A percentile compares a stretch with the other conserved stretches of the same genome.
These are phyloP conservation scores for Linnemannia zychae DNA, from an alignment of 192 early-diverging fungal genomes.

Conservation along the genomic window DNA sequence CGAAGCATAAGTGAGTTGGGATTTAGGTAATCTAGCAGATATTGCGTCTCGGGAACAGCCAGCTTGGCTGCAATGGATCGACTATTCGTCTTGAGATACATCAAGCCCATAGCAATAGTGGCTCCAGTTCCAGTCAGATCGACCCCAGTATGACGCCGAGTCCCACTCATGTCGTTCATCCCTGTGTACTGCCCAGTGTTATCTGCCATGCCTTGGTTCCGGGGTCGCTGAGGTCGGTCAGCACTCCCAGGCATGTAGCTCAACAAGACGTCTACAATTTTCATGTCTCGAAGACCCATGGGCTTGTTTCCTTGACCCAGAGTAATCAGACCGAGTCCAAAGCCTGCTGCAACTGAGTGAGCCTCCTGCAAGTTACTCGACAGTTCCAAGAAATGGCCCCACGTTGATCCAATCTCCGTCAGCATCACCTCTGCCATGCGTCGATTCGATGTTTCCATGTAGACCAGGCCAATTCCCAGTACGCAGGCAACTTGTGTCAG, in stretches of 20 bases:
- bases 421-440: conserved; percentile 83
- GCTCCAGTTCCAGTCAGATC: conserved; percentile 73
- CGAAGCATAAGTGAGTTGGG: conserved; percentile 82
- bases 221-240: conserved; percentile 12
- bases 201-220: not conserved
- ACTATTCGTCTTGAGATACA: conserved; percentile 88
- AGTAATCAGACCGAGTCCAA: conserved; percentile 87
- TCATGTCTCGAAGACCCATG: conserved; percentile 66
- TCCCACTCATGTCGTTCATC: not conserved
- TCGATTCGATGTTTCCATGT: conserved; percentile 76
- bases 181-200: not conserved
- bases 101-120: conserved; percentile 85
- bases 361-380: conserved; percentile 64
- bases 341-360: conserved; percentile 84
- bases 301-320: conserved; percentile 73
- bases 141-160: conserved; percentile 48
- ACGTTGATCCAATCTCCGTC: conserved; percentile 67
- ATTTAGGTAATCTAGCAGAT: conserved; percentile 75
- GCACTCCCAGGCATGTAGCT: conserved; percentile 70
- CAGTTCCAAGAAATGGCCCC: conserved; percentile 23
- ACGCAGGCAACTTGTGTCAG: conserved; percentile 78
- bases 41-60: conserved; percentile 66
- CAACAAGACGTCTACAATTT: conserved; percentile 67
- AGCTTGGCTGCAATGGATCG: conserved; percentile 73
- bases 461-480: conserved; percentile 84